Percentiles rank a stretch among this genome's conserved stretches.
These are phyloP conservation scores for Pseudozyma hubeiensis DNA, from an alignment of 1,284 basidiomycete genomes.

Conservation along the genomic window DNA sequence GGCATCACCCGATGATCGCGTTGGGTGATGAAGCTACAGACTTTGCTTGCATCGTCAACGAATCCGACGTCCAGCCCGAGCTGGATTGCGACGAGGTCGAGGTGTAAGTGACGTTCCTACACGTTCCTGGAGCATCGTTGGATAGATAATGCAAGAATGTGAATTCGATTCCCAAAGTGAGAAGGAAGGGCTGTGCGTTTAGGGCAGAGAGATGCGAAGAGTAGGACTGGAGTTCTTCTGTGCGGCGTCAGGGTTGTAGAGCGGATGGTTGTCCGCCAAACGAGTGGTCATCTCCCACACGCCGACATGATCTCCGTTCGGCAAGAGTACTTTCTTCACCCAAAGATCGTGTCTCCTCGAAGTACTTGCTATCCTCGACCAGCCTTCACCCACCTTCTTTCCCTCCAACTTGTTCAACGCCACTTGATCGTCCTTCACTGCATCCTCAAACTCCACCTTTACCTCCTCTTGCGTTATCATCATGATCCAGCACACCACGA, in stretches of 20 bases:
- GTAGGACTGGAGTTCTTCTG: slow-evolving; percentile 8
- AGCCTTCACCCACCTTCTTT: neutral
- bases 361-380: slow-evolving; percentile 15
- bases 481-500: slow-evolving; percentile 22
- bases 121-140: neutral
- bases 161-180: neutral
- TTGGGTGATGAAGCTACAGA: slow-evolving; percentile 51
- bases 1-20: slow-evolving; percentile 65
- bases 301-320: neutral
- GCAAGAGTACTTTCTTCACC: slow-evolving; percentile 1
- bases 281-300: slow-evolving; percentile 14
- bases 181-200: too few species aligned
- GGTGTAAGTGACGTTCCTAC: slow-evolving; percentile 3
- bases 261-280: slow-evolving; percentile 17
- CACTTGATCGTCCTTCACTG: slow-evolving; percentile 1
- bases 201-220: slow-evolving; percentile 23
- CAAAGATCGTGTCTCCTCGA: slow-evolving; percentile 26
- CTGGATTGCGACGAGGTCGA: slow-evolving; percentile 58
- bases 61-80: slow-evolving; percentile 37
- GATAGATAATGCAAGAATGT: neutral
- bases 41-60: slow-evolving; percentile 65
- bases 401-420: neutral
- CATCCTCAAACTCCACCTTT: slow-evolving; percentile 7
- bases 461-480: slow-evolving; percentile 17
- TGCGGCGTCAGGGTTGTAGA: slow-evolving; percentile 4